Evolutionary conservation across 2,329 filamentous ascomycete species (phyloP), one percentile per base, ranked within the genome.

Genomic region (Myriangium duriaei): DNA sequence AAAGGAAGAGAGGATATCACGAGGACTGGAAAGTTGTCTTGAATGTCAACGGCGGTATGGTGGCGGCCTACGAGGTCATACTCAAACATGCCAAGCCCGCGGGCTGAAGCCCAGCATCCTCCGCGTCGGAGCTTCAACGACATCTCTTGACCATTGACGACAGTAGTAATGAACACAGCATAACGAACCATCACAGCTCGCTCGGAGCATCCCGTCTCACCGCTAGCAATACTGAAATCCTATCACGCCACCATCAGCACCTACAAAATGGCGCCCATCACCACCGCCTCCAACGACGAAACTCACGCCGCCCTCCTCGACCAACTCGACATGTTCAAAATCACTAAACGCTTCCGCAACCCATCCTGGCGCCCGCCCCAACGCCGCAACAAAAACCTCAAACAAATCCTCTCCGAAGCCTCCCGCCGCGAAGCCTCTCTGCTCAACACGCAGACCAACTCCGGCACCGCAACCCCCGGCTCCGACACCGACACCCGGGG

Each of bases 331-430:
- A 85, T 95, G 53, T 80, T 91, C 59, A 74, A 77, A 42, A 75
- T 83, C 55, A 77, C 77, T 51, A 93, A 92, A 64, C 81, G 77
- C 53, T 98, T 95, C 69, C 87, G 88, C 59, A 94, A 86, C 56
- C 69, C 81, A 2, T 66, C 76, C 57, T 98, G 91, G 91, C 86
- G 83, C 55, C 85, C 91, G 11, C 85, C 88, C 48, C 81, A 87
- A 60, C 86, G 91, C 36, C 84, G 91, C 61, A 98, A 98, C 74
- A 98, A 98, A 69, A 96, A 94, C 61, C 79, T 96, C 62, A 96
- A 96, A 62, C 84, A 93, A 51, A 91, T 98, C 45, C 71, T 98
- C 44, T 81, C 85, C 42, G 91, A 98, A 53, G 83, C 81, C 10
- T 76, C 82, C 14, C 80, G 85, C 49, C 84, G 81, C 55, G 88